These are phyloP conservation scores for Diutina pseudorugosa DNA, from an alignment of 1,139 yeast species.

Conservation along the genomic window DNA sequence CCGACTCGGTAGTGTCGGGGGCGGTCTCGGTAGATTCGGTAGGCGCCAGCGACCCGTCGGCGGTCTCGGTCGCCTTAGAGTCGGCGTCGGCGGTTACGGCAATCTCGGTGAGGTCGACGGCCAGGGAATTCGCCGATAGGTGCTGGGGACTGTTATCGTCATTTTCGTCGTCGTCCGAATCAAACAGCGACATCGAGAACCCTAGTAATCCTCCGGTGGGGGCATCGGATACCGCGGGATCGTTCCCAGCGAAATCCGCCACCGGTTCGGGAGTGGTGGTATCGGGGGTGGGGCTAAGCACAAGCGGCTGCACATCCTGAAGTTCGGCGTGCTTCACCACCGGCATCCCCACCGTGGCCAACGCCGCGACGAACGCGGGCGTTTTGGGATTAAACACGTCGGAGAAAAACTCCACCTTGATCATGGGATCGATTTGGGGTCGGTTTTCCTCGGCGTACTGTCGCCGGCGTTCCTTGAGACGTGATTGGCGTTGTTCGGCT, in stretches of 20 bases:
- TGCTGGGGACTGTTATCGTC: constrained; percentile 2
- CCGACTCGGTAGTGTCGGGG: too few relatives aligned
- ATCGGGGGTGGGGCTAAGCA: background rate
- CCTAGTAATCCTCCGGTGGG: background rate
- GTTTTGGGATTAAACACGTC: background rate
- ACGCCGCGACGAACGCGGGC: background rate
- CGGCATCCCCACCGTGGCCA: background rate
- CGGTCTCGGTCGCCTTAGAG: too few relatives aligned
- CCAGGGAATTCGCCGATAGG: background rate
- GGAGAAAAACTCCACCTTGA: background rate
- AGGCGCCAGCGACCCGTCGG: too few relatives aligned
- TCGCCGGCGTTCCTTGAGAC: background rate
- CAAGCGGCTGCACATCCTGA: background rate
- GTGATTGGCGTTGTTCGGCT: background rate
- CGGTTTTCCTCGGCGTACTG: background rate
- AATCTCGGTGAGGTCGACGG: background rate
- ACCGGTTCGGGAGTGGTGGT: background rate
- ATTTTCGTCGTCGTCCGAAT: constrained; percentile 2
- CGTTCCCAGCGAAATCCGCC: background rate
- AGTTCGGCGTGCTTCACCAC: background rate
- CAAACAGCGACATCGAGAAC: constrained; percentile 4
- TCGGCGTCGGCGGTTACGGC: background rate
- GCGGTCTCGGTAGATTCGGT: too few relatives aligned
- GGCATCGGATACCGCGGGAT: background rate
- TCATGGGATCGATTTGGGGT: background rate